Base-by-base conservation (phyloP, 2,329 filamentous ascomycete species). In the Dactylellina parvicollis region DNA sequence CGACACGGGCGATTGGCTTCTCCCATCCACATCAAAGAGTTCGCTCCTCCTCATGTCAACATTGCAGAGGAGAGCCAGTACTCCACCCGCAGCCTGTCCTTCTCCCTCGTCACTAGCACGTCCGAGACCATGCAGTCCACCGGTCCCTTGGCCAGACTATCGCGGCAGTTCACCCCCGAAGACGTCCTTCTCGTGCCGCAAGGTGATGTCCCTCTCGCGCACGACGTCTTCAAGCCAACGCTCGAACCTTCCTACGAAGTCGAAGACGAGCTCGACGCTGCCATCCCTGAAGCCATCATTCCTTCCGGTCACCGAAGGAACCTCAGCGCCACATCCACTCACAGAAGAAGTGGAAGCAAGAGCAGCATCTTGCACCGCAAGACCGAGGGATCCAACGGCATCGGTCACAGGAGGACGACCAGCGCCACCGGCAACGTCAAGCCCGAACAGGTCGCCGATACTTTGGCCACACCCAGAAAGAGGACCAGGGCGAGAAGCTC, bases 51-150 rank as follows among this genome's bases (percentile, higher is more conserved):
- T 22, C 46, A 59, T 32, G 60, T 52, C 16, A 72, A 72, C 54
- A 65, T 72, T 34, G 67, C 59, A 4, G 67, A 72, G 44, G 67
- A 72, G 26, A 72, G 59, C 36, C 67, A 72, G n/a, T 72, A 65
- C 40, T 86, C 84, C 1, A 85, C 84, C 9, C 83, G 85, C 40
- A 87, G 89, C 74, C 88, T 90, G 83, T 83, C 85, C 42, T 81
- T 89, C 77, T 90, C 88, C 9, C 82, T 90, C 57, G 83, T 84
- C 1, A 81, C 89, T 28, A 88, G 86, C 80, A 89, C 88, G 0
- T 84, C 87, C 1, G 86, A 88, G 42, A 84, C 84, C 1, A 90
- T 90, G 88, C 85, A 89, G 76, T 85, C 84, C 0, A 81, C 86
- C 59, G 87, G 86, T 86, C 87, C 8, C 77, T 90, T 74, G 40